Conservation (phyloP, 129 eudicot species). For the Solidago caesia region DNA sequence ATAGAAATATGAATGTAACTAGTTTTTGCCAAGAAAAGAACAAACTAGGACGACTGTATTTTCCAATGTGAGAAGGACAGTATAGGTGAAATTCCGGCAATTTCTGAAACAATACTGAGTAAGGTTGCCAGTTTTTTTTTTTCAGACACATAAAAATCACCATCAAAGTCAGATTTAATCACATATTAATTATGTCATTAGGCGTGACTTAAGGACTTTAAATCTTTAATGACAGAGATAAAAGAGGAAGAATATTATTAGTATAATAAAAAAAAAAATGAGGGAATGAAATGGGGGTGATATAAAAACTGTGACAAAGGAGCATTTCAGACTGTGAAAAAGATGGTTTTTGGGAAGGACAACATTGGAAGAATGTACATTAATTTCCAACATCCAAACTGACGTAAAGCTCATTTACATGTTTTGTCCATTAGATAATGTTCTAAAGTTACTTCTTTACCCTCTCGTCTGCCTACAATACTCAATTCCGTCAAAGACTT, state of each 20-base stretch:
- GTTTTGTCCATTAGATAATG: conserved; percentile 22
- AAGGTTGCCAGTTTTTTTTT: conserved; percentile 5
- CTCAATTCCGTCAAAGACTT: too few species aligned
- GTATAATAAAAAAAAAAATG: conserved; percentile 3
- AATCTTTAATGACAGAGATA: conserved; percentile 33
- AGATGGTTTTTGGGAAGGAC: conserved; percentile 37
- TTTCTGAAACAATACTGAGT: conserved; percentile 37
- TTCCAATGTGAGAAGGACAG: background rate
- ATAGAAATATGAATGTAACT: background rate
- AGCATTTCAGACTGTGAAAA: conserved; percentile 43
- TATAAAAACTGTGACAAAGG: conserved; percentile 30
- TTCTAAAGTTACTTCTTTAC: conserved; percentile 20
- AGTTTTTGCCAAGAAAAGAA: conserved; percentile 1
- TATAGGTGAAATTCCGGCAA: conserved; percentile 51
- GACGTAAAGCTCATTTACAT: conserved; percentile 38
- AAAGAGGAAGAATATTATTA: background rate
- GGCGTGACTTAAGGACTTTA: conserved; percentile 55
- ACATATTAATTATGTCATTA: conserved; percentile 47
- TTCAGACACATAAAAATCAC: conserved; percentile 36
- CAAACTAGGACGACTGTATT: conserved; percentile 2
- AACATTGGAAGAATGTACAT: conserved; percentile 52
- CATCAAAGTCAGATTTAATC: conserved; percentile 30
- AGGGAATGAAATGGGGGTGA: conserved; percentile 36
- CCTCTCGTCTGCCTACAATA: background rate
- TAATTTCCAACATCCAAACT: conserved; percentile 42